Base-by-base conservation (phyloP, 2,329 filamentous ascomycete species). In the Clarireedia monteithiana region DNA sequence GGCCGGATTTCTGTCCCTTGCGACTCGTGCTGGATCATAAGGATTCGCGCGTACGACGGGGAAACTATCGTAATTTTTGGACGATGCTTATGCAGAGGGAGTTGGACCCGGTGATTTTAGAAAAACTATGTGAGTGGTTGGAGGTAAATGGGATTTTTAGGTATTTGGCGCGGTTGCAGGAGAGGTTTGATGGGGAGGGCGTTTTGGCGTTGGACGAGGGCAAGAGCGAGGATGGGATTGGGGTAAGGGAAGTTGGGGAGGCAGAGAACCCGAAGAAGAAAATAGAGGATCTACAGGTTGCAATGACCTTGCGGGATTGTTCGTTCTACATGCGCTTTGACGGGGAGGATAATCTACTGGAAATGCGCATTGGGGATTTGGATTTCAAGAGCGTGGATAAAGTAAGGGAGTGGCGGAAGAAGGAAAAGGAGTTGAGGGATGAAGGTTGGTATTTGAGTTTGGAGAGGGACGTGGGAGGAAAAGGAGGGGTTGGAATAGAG, bases 251-350 rank as follows among this genome's bases (percentile, higher is more conserved):
- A 10, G 38, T 0, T 5, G 38, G 15, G 17, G 38, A 40, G 14
- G 27, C 2, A 10, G 27, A 30, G 9, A 10, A 30, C 80, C 79
- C 5, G 68, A 76, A 1, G 70, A 80, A 56, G 73, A 74, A 10
- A 66, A 74, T 5, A 68, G 49, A 45, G 44, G 24, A 78, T 27
- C 83, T 88, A 58, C 77, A 80, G 12, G 74, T 88, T 6, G 86
- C 87, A 55, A 92, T 92, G 88, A 91, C 89, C 3, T 69, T 94
- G 61, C 76, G 89, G 50, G 89, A 94, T 73, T 91, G 88, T 68
- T 89, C 86, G 3, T 80, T 88, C 63, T 91, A 86, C 66, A 74
- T 89, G 42, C 81, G 82, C 2, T 59, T 59, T 62, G 17, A 66
- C 23, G 17, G 5, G 42, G 42, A 45, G 6, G 10, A 70, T 45